Percentiles rank a stretch among this genome's conserved stretches.
phyloP scores from a whole-genome alignment of 2,329 filamentous ascomycete species.

The Colletotrichum scovillei region DNA sequence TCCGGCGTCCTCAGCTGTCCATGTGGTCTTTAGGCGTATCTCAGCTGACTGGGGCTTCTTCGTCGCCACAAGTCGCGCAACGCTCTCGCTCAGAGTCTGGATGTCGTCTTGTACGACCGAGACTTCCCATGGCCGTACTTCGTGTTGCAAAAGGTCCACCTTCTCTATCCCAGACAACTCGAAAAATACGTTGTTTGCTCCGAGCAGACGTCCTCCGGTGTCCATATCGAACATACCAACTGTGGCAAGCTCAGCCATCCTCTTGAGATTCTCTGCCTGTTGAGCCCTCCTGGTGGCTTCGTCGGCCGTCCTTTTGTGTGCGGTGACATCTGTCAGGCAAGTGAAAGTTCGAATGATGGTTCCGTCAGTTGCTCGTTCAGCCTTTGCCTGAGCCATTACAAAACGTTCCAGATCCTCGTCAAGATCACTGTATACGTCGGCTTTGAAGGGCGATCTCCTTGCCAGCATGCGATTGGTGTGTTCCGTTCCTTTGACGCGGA shows the following conservation, averaged over 20 bases:
- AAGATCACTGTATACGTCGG: slow-evolving; percentile 41
- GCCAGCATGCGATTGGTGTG: slow-evolving; percentile 15
- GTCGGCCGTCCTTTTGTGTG: slow-evolving; percentile 60
- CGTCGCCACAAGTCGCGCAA: slow-evolving; percentile 52
- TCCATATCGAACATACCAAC: slow-evolving; percentile 67
- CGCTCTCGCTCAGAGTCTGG: slow-evolving; percentile 50
- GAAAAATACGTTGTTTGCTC: slow-evolving; percentile 65
- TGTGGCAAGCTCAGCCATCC: slow-evolving; percentile 65
- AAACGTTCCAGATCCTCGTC: slow-evolving; percentile 52
- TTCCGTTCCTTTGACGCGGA: slow-evolving; percentile 49
- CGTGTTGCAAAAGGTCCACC: slow-evolving; percentile 49
- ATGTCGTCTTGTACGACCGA: slow-evolving; percentile 59
- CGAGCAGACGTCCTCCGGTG: slow-evolving; percentile 59
- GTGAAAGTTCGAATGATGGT: slow-evolving; percentile 58
- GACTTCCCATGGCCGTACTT: slow-evolving; percentile 56
- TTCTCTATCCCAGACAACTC: slow-evolving; percentile 62
- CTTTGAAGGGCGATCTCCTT: slow-evolving; percentile 34
- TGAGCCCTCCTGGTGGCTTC: slow-evolving; percentile 61
- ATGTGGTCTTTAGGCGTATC: slow-evolving; percentile 59
- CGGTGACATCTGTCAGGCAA: slow-evolving; percentile 63
- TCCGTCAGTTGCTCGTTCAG: slow-evolving; percentile 56
- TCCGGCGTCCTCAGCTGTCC: slow-evolving; percentile 56
- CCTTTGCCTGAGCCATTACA: slow-evolving; percentile 59
- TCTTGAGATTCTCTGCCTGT: slow-evolving; percentile 63
- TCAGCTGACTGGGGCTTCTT: slow-evolving; percentile 59